phyloP scores from a whole-genome alignment of 2,329 filamentous ascomycete species.

The Phaeosphaeria sp. region DNA sequence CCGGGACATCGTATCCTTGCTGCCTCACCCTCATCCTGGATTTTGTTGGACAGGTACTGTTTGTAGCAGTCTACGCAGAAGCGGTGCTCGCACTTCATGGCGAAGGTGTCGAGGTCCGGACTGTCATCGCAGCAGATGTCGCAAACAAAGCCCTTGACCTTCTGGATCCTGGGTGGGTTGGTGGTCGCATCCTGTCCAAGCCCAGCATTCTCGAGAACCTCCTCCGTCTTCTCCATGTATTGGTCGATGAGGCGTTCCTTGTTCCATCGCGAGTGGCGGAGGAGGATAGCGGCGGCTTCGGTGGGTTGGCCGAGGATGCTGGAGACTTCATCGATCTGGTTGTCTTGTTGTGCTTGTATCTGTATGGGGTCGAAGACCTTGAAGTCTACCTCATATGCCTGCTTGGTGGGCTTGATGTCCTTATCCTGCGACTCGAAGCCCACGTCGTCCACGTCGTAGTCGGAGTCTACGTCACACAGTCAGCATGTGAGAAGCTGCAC shows the following conservation, averaged over 20 bases:
- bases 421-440: constrained; percentile 70
- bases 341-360: constrained; percentile 84
- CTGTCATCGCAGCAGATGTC: constrained; percentile 97
- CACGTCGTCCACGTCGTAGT: constrained; percentile 63
- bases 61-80: constrained; percentile 93
- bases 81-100: constrained; percentile 92
- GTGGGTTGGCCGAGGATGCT: constrained; percentile 87
- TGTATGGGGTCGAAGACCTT: constrained; percentile 80
- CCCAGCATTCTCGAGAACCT: constrained; percentile 83
- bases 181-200: constrained; percentile 62
- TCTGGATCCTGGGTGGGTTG: constrained; percentile 70
- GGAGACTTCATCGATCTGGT: constrained; percentile 87
- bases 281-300: constrained; percentile 87
- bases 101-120: constrained; percentile 78
- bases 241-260: constrained; percentile 93
- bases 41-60: constrained; percentile 91
- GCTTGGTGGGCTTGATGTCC: constrained; percentile 74
- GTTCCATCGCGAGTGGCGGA: constrained; percentile 93
- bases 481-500: constrained; percentile 16
- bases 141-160: constrained; percentile 79
- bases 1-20: constrained; percentile 93
- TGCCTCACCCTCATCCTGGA: constrained; percentile 92
- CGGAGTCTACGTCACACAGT: constrained; percentile 50
- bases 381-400: constrained; percentile 83
- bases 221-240: constrained; percentile 88